Conservation (phyloP, 306 rosid species). For the Prunus armeniaca region DNA sequence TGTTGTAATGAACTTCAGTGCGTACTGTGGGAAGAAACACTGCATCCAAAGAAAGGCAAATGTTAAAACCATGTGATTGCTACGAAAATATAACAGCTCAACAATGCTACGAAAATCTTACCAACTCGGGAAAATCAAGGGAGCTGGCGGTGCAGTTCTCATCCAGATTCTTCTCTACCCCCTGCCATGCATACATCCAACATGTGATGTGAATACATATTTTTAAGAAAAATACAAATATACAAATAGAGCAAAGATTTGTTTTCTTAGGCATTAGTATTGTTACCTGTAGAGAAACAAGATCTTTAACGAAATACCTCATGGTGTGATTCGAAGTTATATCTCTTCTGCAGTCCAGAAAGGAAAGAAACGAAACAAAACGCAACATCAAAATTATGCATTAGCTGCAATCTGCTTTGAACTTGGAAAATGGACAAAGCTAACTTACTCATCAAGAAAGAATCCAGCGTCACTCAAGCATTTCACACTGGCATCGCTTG, state of each 20-base stretch:
- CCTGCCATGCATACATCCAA: conserved; percentile 14
- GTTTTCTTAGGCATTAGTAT: too few relatives aligned
- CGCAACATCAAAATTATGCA: neutral
- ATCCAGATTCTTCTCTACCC: conserved; percentile 50
- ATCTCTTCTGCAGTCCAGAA: conserved; percentile 29
- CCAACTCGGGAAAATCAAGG: conserved; percentile 41
- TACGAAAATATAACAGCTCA: neutral
- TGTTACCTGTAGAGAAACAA: conserved; percentile 2
- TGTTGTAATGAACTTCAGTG: conserved; percentile 43
- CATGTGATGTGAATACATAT: too few relatives aligned
- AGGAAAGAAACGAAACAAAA: neutral
- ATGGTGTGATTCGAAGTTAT: conserved; percentile 28
- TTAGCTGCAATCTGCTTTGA: neutral
- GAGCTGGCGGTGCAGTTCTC: conserved; percentile 46
- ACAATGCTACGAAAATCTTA: too few relatives aligned
- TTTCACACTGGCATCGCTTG: conserved; percentile 62
- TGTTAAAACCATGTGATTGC: conserved; percentile 16
- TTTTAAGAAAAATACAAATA: too few relatives aligned
- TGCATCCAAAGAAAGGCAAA: conserved; percentile 32
- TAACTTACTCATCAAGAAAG: conserved; percentile 63
- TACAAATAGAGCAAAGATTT: too few relatives aligned
- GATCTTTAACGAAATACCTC: neutral
- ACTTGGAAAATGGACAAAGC: neutral
- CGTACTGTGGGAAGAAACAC: conserved; percentile 75
- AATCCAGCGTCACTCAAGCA: conserved; percentile 96